Evolutionary conservation across 106 monocot species (phyloP).

Genomic region (Amphibolis antarctica): DNA sequence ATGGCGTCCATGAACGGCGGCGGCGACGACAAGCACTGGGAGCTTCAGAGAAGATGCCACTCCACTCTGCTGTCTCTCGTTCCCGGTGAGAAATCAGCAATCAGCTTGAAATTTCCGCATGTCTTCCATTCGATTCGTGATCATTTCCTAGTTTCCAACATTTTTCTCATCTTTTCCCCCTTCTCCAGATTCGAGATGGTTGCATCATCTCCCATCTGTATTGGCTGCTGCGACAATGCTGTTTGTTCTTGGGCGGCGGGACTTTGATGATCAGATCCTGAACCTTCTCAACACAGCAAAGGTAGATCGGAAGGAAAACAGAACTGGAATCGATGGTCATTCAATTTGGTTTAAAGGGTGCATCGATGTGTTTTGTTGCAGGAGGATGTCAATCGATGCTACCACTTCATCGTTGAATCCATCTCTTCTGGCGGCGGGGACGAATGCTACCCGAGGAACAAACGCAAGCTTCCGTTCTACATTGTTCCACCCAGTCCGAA

Average conservation of each 20-base stretch:
- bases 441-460: conserved; percentile 4
- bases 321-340: not conserved
- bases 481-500: conserved; percentile 39
- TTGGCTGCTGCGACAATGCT: conserved; percentile 54
- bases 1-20: not conserved
- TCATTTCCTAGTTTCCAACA: conserved; percentile 31
- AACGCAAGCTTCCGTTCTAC: conserved; percentile 19
- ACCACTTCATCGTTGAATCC: conserved; percentile 26
- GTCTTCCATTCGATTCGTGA: conserved; percentile 11
- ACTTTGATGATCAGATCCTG: conserved; percentile 2
- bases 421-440: conserved; percentile 4
- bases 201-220: conserved; percentile 43
- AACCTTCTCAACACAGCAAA: conserved; percentile 38
- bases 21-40: not conserved
- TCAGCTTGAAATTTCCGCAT: not conserved
- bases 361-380: conserved; percentile 7
- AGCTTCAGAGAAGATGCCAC: conserved; percentile 21
- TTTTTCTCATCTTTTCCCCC: conserved; percentile 7
- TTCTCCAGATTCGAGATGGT: conserved; percentile 58
- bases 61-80: conserved; percentile 34
- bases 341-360: not conserved
- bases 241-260: conserved; percentile 12
- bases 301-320: conserved; percentile 13
- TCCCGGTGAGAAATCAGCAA: conserved; percentile 21
- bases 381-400: conserved; percentile 29